These are phyloP conservation scores for Tirmania nivea DNA, from an alignment of 495 filamentous ascomycete species.

Conservation along the genomic window DNA sequence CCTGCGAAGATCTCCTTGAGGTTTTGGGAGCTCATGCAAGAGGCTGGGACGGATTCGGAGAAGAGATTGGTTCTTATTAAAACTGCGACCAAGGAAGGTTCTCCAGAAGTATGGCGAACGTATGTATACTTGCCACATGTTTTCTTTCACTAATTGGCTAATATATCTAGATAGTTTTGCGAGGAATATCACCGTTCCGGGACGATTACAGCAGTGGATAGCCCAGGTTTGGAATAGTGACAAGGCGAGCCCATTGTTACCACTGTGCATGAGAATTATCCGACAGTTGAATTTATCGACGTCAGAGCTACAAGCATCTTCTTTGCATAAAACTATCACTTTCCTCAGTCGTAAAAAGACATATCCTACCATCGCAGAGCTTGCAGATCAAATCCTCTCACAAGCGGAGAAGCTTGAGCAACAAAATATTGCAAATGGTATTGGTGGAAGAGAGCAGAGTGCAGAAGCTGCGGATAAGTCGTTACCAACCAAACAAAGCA, in stretches of 20 bases:
- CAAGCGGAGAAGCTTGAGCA: background rate
- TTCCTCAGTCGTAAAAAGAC: background rate
- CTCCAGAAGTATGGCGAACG: background rate
- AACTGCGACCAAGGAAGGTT: background rate
- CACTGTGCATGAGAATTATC: background rate
- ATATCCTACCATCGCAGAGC: background rate
- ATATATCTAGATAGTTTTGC: background rate
- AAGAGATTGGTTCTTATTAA: background rate
- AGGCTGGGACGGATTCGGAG: background rate
- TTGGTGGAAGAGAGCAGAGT: background rate
- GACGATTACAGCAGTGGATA: background rate
- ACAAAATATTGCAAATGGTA: background rate
- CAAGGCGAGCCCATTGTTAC: background rate
- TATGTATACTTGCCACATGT: background rate
- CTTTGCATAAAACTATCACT: background rate
- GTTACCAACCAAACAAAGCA: background rate
- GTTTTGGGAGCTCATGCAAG: background rate
- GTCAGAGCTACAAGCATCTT: background rate
- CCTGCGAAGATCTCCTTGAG: slow-evolving; percentile 4
- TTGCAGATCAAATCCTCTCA: background rate
- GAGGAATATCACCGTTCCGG: background rate
- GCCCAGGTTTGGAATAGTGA: background rate
- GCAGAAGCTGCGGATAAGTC: background rate
- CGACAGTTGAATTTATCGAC: background rate
- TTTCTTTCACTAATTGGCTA: background rate